Base-by-base conservation (phyloP, 805 yeast species). In the Cyberlindnera suaveolens region DNA sequence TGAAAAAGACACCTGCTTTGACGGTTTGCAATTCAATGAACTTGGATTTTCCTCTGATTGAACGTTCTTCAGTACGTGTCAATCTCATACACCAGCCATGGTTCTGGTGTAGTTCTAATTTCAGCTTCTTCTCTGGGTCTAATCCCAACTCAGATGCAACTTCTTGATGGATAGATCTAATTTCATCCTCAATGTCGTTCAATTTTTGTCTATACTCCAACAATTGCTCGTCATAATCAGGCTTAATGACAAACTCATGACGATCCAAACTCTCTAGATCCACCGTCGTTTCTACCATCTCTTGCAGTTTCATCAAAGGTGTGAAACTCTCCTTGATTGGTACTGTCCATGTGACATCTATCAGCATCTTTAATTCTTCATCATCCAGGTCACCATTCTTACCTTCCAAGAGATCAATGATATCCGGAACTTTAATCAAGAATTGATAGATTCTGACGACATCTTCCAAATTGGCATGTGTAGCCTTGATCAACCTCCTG, bases 41-140 rank as follows among this genome's bases (percentile, higher is more conserved):
- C 33, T 76, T 58, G 1, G 67, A 62, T 39, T 70, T 66, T 11
- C 75, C 76, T 53, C 98, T 77, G 45, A 93, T 69, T 17, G 85
- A 82, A 10, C 83, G 71, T 3, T 96, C 90, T 57, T 93, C 98
- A 43, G 78, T 82, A 62, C 99, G 77, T 1, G 99, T 93, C 18
- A 93, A 75, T 53, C 98, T 73, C 73, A 91, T 78, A 62, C 96
- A 88, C 95, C 96, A 90, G 17, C 97, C 97, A 62, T 87, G 95
- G 23, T 75, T 78, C 48, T 76, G 85, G 58, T 91, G 96, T 43
- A 84, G 78, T 60, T 93, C 99, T 39, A 93, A 66, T 61, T 93
- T 93, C 50, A 93, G 72, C 62, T 89, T 89, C 66, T 89, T 88
- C 45, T 87, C 96, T 3, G 83, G 71, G 46, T 90, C 98, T 63